Conservation (phyloP, 805 yeast genomes). For the Candida fluviatilis region DNA sequence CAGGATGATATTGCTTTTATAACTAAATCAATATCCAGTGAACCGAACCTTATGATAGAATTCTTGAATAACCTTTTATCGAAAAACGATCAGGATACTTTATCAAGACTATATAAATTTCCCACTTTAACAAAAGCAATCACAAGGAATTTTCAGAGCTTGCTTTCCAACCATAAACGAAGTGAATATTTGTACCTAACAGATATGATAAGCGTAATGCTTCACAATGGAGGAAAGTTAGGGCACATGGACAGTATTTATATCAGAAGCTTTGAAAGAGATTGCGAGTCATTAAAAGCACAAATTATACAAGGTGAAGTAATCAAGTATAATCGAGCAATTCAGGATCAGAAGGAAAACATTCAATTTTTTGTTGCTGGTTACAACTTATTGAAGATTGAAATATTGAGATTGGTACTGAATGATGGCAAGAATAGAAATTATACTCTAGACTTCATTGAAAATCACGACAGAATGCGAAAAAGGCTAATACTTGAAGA, state of each 20-base stretch:
- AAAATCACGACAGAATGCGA: slow-evolving; percentile 66
- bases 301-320: slow-evolving; percentile 43
- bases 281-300: slow-evolving; percentile 28
- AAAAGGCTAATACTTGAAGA: slow-evolving; percentile 55
- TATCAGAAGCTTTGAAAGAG: slow-evolving; percentile 32
- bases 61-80: slow-evolving; percentile 27
- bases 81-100: slow-evolving; percentile 36
- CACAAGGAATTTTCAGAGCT: slow-evolving; percentile 18
- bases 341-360: slow-evolving; percentile 67
- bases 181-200: slow-evolving; percentile 16
- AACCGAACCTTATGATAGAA: slow-evolving; percentile 20
- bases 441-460: slow-evolving; percentile 63
- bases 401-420: slow-evolving; percentile 31
- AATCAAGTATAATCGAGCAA: slow-evolving; percentile 46
- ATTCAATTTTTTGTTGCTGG: slow-evolving; percentile 42
- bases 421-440: slow-evolving; percentile 13
- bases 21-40: slow-evolving; percentile 12
- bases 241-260: slow-evolving; percentile 27
- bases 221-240: slow-evolving; percentile 33
- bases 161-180: slow-evolving; percentile 17
- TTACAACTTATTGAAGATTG: slow-evolving; percentile 47
- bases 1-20: slow-evolving; percentile 21
- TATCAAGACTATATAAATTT: slow-evolving; percentile 20
- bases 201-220: slow-evolving; percentile 30
- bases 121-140: slow-evolving; percentile 27